Evolutionary conservation across 1,139 yeast species (phyloP), one percentile per base, ranked within the genome.

Genomic region (Candida neerlandica): DNA sequence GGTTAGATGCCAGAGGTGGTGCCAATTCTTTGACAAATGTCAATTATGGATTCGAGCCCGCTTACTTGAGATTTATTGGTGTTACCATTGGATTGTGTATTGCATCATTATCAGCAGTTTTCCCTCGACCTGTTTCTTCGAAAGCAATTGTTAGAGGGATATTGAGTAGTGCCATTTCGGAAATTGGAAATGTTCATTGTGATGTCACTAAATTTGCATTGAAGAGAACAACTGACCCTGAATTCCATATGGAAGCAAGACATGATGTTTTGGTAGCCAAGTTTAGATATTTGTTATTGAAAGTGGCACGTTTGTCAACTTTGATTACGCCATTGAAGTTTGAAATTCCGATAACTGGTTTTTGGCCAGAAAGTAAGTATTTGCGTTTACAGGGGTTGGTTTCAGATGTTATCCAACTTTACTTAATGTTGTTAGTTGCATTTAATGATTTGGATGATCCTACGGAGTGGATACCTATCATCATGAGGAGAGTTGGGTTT

Each of bases 321-420:
- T 55, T 70, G 34, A 27, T 51, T 10, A 60, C 56, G 11, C 64
- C 74, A 1, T 62, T 71, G 23, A 60, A 60, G 37, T 68, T 69
- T 47, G 77, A 72, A 49, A 47, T 68, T 7, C 68, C 72, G 0
- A 44, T 71, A 7, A 55, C 66, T 2, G 77, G 77, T 0, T 46
- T 57, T n/a, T 72, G 76, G 76, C 77, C 77, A 0, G 60, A 58
- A 29, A 55, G 56, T 14, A 68, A 64, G 41, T 71, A 71, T 50
- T 47, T 47, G 16, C 58, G 59, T 45, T 54, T 72, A 10, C 69
- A 63, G 45, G 50, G 50, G 4, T 55, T 61, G n/a, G 51, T 70
- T 9, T 61, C 64, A 19, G 73, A 71, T 49, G 57, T 70, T 2
- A 54, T 66, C 3, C 72, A 64, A 54, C 55, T 71, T 27, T 70